Evolutionary conservation across 139 green algal genomes (phyloP).

Genomic region (Astrephomene gubernaculifera): DNA sequence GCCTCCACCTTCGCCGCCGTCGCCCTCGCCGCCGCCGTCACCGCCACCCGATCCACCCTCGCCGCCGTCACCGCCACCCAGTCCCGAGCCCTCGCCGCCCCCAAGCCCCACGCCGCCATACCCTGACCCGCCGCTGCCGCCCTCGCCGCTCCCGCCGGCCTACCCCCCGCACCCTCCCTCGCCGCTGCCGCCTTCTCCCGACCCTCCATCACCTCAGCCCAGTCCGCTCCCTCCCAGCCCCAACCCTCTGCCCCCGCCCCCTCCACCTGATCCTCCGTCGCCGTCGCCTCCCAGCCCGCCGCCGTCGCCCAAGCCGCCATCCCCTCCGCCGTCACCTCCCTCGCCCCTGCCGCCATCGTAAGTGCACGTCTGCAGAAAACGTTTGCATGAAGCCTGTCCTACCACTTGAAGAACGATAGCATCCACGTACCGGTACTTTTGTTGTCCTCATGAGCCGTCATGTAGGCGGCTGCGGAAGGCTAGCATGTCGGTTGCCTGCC

Average conservation of each 20-base stretch:
- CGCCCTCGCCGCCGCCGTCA: not conserved
- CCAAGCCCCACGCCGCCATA: no score
- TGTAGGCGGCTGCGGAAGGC: no score
- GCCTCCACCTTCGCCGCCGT: not conserved
- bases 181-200: not conserved
- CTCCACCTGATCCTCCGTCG: not conserved
- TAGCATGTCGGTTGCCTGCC: no score
- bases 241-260: not conserved
- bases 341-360: not conserved
- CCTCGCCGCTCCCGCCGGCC: not conserved
- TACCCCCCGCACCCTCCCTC: not conserved
- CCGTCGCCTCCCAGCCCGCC: not conserved
- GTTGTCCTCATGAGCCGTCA: no score
- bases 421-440: no score
- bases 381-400: no score
- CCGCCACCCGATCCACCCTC: no score
- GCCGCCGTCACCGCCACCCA: not conserved
- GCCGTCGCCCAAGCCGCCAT: not conserved
- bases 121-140: not conserved
- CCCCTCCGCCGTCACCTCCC: not conserved
- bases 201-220: not conserved
- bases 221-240: not conserved
- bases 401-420: no score
- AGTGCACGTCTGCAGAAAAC: no score
- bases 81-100: not conserved